phyloP scores from a whole-genome alignment of 192 early-diverging fungal species.

The Cetraspora pellucida region DNA sequence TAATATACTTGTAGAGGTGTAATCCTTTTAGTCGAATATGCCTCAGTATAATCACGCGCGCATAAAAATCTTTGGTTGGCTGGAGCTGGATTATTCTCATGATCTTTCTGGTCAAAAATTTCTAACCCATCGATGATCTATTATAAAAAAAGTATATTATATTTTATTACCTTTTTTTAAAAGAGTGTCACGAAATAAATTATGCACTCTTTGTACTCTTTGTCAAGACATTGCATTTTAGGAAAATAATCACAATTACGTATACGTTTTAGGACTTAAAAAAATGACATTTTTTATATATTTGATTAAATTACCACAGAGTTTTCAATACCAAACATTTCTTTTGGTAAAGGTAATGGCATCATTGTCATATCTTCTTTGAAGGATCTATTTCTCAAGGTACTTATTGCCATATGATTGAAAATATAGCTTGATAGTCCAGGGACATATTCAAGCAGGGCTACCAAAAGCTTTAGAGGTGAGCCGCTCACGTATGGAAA shows the following conservation, averaged over 20 bases:
- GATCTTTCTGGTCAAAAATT: background rate
- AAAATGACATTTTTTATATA: no score
- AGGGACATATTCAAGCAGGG: background rate
- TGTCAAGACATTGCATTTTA: no score
- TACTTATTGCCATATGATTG: background rate
- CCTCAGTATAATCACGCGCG: slow-evolving; percentile 2
- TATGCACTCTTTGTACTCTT: no score
- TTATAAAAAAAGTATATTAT: no score
- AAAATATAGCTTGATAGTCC: background rate
- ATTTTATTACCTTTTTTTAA: no score
- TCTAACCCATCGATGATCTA: no score
- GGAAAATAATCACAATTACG: no score
- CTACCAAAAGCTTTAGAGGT: background rate
- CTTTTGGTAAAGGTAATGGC: slow-evolving; percentile 29
- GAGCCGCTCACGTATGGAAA: background rate
- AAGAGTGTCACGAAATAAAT: no score
- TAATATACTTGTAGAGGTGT: slow-evolving; percentile 29
- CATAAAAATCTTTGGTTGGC: background rate
- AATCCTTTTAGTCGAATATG: background rate
- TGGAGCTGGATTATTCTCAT: background rate
- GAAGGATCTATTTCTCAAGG: background rate
- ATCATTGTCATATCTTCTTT: background rate
- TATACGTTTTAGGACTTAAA: no score
- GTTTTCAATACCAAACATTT: slow-evolving; percentile 13
- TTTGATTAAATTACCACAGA: background rate